phyloP scores from a whole-genome alignment of 805 yeast species.

The Teunomyces barrocoloradensis region DNA sequence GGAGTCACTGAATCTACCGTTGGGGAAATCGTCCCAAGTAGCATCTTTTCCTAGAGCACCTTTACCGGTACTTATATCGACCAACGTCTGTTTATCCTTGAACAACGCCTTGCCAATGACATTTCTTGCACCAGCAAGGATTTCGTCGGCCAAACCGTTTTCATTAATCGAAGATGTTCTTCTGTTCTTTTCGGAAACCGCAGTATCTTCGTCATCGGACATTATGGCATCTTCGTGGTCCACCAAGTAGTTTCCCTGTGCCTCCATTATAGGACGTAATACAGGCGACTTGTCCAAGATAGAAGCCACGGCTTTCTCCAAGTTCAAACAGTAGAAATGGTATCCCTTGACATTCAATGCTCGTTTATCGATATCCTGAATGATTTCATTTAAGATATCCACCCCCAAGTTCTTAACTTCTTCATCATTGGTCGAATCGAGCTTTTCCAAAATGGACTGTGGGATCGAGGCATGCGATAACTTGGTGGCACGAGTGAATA shows the following conservation, averaged over 20 bases:
- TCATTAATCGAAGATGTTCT: conserved; percentile 40
- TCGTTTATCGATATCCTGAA: conserved; percentile 51
- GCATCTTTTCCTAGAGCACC: conserved; percentile 86
- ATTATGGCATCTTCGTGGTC: conserved; percentile 36
- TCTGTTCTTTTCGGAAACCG: conserved; percentile 28
- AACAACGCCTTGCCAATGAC: conserved; percentile 24
- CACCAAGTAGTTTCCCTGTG: conserved; percentile 16
- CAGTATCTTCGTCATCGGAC: conserved; percentile 37
- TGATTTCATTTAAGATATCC: conserved; percentile 62
- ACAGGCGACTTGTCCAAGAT: conserved; percentile 64
- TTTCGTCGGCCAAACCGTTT: conserved; percentile 31
- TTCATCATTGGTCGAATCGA: conserved; percentile 68
- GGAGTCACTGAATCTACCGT: conserved; percentile 94
- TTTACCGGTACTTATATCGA: conserved; percentile 80
- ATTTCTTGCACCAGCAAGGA: conserved; percentile 17
- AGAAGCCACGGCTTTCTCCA: conserved; percentile 89
- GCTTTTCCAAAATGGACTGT: conserved; percentile 42
- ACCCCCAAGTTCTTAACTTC: conserved; percentile 81
- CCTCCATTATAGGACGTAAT: conserved; percentile 45
- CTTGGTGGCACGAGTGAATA: conserved; percentile 85
- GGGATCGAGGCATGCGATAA: conserved; percentile 87
- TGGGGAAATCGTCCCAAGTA: conserved; percentile 96
- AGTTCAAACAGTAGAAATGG: conserved; percentile 89
- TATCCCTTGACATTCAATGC: conserved; percentile 70
- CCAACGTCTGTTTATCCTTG: conserved; percentile 49